Base-by-base conservation (phyloP, 1,284 basidiomycete species). In the Stygiomarasmius scandens region DNA sequence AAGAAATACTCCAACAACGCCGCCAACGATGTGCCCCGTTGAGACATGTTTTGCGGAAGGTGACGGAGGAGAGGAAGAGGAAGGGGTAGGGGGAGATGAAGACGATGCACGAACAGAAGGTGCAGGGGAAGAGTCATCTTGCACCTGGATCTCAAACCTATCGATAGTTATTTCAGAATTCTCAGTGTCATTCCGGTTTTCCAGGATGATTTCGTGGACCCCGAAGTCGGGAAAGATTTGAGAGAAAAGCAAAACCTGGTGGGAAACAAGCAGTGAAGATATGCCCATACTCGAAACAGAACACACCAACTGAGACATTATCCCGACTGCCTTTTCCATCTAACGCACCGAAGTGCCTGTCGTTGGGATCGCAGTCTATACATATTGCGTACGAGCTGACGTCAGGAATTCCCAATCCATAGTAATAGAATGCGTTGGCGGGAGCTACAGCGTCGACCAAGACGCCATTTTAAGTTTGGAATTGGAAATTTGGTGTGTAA, bases 111-210 rank as follows among this genome's bases (percentile, higher is more conserved):
- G 19, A 12, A 22, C n/a, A 19, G 36, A 41, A 24, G 16, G 38
- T 19, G 29, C 29, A 22, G 45, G 10, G 3, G 54, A 25, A 20
- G 53, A 48, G 3, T 27, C 25, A 14, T 14, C 16, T 20, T 51
- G 57, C 4, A 70, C 62, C 45, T 68, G 61, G 20, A 72, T 55
- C 6, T 64, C 67, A 43, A 72, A 67, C 14, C 65, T 58, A 44
- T 68, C 69, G 3, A 72, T 34, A 1, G 70, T 69, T 11, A 72
- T 61, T 47, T 71, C 63, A 2, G 71, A 71, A 20, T 69, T 66
- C 2, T 62, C 62, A 23, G 52, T 54, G 27, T 54, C 44, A 25
- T 45, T 45, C 23, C 44, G 52, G 25, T 54, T 54, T 4, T 19
- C 44, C 52, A 54, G 32, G 16, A 54, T 46, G 14, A 54, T 25